Percentiles rank a stretch among this genome's conserved stretches.
Conservation (phyloP, 2,329 filamentous ascomycete species). For the Hypoxylon sp. region DNA sequence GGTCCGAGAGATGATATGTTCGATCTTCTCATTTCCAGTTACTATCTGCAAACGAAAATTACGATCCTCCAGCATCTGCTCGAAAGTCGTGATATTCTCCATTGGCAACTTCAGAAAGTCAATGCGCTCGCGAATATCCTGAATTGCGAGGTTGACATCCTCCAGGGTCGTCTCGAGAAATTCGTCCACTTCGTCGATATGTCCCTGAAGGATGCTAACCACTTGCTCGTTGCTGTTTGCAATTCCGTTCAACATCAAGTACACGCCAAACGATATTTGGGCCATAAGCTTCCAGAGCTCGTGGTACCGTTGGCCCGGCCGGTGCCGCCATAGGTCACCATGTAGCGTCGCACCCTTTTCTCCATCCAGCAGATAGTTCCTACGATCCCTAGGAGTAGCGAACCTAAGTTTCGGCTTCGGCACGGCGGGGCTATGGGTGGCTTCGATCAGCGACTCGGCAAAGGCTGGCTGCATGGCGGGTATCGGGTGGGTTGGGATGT, state of each 20-base stretch:
- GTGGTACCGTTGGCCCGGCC: slow-evolving; percentile 81
- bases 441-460: slow-evolving; percentile 83
- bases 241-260: slow-evolving; percentile 84
- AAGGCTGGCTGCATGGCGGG: slow-evolving; percentile 83
- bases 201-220: slow-evolving; percentile 86
- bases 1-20: slow-evolving; percentile 87
- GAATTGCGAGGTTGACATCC: slow-evolving; percentile 81
- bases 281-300: slow-evolving; percentile 90
- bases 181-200: slow-evolving; percentile 93
- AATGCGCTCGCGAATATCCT: slow-evolving; percentile 84
- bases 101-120: slow-evolving; percentile 85
- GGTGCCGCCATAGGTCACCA: slow-evolving; percentile 80
- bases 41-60: slow-evolving; percentile 85
- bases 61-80: slow-evolving; percentile 87
- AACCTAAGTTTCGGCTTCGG: slow-evolving; percentile 66
- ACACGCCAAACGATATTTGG: slow-evolving; percentile 93
- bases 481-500: slow-evolving; percentile 73
- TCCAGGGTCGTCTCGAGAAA: slow-evolving; percentile 89
- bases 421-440: slow-evolving; percentile 62
- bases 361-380: slow-evolving; percentile 75
- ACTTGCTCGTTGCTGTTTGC: slow-evolving; percentile 92
- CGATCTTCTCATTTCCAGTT: slow-evolving; percentile 89
- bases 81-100: slow-evolving; percentile 84
- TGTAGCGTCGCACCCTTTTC: slow-evolving; percentile 77
- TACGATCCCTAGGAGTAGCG: slow-evolving; percentile 70